Conservation (phyloP, 1,284 basidiomycete species). For the Agroathelia rolfsii region DNA sequence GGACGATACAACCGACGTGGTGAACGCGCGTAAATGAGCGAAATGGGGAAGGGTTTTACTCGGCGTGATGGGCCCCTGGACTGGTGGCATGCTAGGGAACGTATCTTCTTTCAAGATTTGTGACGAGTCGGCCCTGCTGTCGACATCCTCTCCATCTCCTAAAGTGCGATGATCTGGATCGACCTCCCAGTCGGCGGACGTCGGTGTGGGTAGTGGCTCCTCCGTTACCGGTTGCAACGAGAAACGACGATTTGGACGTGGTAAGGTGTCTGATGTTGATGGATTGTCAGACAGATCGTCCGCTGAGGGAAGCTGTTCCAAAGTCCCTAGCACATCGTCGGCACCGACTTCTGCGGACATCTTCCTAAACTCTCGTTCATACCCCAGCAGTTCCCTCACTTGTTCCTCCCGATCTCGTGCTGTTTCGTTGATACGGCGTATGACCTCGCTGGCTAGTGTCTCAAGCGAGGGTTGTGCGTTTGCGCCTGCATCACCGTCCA, state of each 20-base stretch:
- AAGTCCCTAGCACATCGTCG: slow-evolving; percentile 54
- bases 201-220: slow-evolving; percentile 30
- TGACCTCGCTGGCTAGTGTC: slow-evolving; percentile 62
- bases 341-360: slow-evolving; percentile 70
- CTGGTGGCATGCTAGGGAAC: slow-evolving; percentile 36
- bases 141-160: slow-evolving; percentile 40
- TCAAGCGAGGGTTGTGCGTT: slow-evolving; percentile 47
- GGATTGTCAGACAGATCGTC: slow-evolving; percentile 35
- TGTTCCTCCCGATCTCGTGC: slow-evolving; percentile 68
- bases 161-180: slow-evolving; percentile 39
- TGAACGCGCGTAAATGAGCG: slow-evolving; percentile 59
- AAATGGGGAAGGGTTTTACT: slow-evolving; percentile 51
- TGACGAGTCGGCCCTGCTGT: slow-evolving; percentile 20
- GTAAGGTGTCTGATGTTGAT: slow-evolving; percentile 15
- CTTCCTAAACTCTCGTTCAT: slow-evolving; percentile 68
- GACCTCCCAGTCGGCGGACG: slow-evolving; percentile 46
- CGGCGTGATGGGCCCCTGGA: slow-evolving; percentile 40
- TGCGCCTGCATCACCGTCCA: slow-evolving; percentile 46
- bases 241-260: slow-evolving; percentile 12
- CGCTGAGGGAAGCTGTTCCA: slow-evolving; percentile 50
- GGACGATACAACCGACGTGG: slow-evolving; percentile 61
- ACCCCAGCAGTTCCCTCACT: slow-evolving; percentile 63
- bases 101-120: slow-evolving; percentile 40
- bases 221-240: slow-evolving; percentile 20
- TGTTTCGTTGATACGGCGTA: slow-evolving; percentile 64